Base-by-base conservation (phyloP, 306 rosid species). In the Ziziphus jujuba region DNA sequence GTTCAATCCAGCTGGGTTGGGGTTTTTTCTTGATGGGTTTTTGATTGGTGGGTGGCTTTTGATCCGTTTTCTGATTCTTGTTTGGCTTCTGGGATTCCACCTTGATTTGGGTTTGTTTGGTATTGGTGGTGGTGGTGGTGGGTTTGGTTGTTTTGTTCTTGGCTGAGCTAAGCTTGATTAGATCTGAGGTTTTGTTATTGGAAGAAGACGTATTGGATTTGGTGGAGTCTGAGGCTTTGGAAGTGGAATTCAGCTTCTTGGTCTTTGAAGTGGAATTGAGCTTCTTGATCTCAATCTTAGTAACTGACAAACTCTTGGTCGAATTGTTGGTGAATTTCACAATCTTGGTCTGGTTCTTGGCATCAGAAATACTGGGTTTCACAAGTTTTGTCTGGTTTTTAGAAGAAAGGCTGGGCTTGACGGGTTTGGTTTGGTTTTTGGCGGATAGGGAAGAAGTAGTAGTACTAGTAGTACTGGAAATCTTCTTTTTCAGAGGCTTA, bases 71-170 rank as follows among this genome's bases (percentile, higher is more conserved):
- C 56, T 63, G 59, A 43, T 16, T 19, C 55, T 50, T 50, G 55
- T 50, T 50, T 50, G 55, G 55, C 55, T 50, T 80, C 44, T 63
- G 38, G 12, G 66, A 33, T 53, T 80, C 66, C 6, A 19, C 43
- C 20, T 44, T 35, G 19, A 56, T 81, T 19, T 28, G 52, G 5
- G 35, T 0, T 45, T 66, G 19, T 4, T 57, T 71, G 61, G 9
- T 73, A 68, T 69, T 64, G 79, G 65, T 48, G 23, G 60, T 64
- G 67, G 70, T 35, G 88, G 79, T 33, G 65, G 87, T 74, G 79
- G 75, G 17, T 56, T 81, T 85, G 64, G 90, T 67, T 23, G 91
- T 85, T 80, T 85, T 87, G 88, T 87, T 85, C 58, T 87, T 87
- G 79, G 81, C 25, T 16, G 66, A 28, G 65, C 45, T 79, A 45